phyloP scores from a whole-genome alignment of 2,329 filamentous ascomycete genomes.

The Fusarium pseudocircinatum region DNA sequence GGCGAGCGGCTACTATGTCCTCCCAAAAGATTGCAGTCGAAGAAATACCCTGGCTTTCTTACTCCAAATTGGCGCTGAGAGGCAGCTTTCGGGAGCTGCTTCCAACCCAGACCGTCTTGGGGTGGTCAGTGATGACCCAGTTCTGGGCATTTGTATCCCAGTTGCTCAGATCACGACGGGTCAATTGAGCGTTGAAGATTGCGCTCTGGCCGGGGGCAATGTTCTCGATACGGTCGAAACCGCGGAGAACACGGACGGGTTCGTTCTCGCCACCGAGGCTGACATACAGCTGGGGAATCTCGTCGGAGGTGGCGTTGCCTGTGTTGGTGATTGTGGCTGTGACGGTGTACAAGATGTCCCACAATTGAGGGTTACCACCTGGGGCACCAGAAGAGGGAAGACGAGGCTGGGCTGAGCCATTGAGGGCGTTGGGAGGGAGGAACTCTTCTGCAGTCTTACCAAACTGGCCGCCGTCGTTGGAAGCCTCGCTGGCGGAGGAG shows the following conservation, averaged over 20 bases:
- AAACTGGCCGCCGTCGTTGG: constrained; percentile 64
- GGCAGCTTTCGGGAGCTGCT: constrained; percentile 65
- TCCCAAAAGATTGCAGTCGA: not conserved
- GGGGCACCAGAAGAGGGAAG: constrained; percentile 61
- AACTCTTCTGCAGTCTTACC: constrained; percentile 66
- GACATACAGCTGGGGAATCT: constrained; percentile 82
- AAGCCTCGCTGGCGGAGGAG: constrained; percentile 63
- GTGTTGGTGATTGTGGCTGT: constrained; percentile 77
- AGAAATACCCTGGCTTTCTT: not conserved
- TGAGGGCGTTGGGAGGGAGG: constrained; percentile 66
- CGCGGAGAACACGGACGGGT: constrained; percentile 72
- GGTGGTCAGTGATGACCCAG: constrained; percentile 72
- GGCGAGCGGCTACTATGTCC: not conserved
- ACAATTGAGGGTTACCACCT: constrained; percentile 73
- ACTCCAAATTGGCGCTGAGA: constrained; percentile 46
- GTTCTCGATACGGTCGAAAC: constrained; percentile 78
- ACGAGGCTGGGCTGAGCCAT: constrained; percentile 67
- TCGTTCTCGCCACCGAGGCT: constrained; percentile 82
- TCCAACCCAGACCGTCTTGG: constrained; percentile 66
- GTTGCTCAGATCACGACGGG: constrained; percentile 84
- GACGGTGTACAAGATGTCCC: constrained; percentile 74
- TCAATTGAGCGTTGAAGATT: constrained; percentile 75
- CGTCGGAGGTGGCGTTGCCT: constrained; percentile 71
- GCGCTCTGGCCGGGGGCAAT: constrained; percentile 75
- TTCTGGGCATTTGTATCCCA: constrained; percentile 86